phyloP scores from a whole-genome alignment of 2,329 filamentous ascomycete genomes.

The Microascus cirrosus region DNA sequence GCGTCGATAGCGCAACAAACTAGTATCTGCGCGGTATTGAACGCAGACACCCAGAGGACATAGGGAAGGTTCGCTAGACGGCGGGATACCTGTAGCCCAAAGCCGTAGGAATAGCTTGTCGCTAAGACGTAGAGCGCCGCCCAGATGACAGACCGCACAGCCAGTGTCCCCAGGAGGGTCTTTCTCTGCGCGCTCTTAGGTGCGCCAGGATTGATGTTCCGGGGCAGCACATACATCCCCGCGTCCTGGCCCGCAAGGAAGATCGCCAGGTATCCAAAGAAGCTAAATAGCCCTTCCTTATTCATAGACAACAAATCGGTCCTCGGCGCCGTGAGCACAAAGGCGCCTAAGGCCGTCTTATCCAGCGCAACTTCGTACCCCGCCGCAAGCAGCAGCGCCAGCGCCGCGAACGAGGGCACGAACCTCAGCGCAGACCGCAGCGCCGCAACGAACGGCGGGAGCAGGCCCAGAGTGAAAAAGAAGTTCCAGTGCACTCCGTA shows the following conservation, averaged over 20 bases:
- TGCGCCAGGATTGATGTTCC: conserved; percentile 30
- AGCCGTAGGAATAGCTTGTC: conserved; percentile 58
- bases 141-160: conserved; percentile 58
- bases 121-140: conserved; percentile 55
- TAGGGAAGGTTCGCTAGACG: conserved; percentile 90
- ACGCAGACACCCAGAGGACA: conserved; percentile 82
- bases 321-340: conserved; percentile 72
- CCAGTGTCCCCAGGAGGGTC: conserved; percentile 52
- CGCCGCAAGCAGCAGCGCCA: conserved; percentile 58
- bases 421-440: conserved; percentile 62
- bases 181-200: conserved; percentile 34
- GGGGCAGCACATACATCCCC: conserved; percentile 68
- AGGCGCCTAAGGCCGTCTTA: conserved; percentile 67
- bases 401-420: conserved; percentile 64
- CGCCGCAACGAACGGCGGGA: conserved; percentile 80
- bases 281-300: conserved; percentile 90
- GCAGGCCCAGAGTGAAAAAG: conserved; percentile 86
- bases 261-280: conserved; percentile 86
- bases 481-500: conserved; percentile 99
- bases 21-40: conserved; percentile 75
- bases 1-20: conserved; percentile 70
- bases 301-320: conserved; percentile 77
- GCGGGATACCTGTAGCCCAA: conserved; percentile 69
- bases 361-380: conserved; percentile 69
- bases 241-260: conserved; percentile 82